phyloP scores from a whole-genome alignment of 345 rosid species.

The sweet orange (Citrus sinensis) region DVS_A1.0 CM039164.1:28877501-28878000 shows the following conservation, averaged over 20 bases:
- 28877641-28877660: neutral
- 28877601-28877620: conserved; percentile 93
- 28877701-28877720: conserved; percentile 92
- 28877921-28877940: neutral
- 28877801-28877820: neutral
- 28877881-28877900: neutral
- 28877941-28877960: conserved; percentile 7
- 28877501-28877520: neutral
- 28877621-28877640: neutral
- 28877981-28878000: conserved; percentile 94
- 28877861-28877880: neutral
- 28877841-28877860: neutral
- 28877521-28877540: conserved; percentile 64
- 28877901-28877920: neutral
- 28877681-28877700: conserved; percentile 15
- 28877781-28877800: neutral
- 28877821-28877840: neutral
- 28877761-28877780: conserved; percentile 8
- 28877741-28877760: conserved; percentile 14
- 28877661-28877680: neutral
- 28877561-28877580: conserved; percentile 54
- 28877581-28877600: conserved; percentile 90
- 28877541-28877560: conserved; percentile 70
- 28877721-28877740: conserved; percentile 85
- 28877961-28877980: conserved; percentile 49